Conservation (phyloP, 2,329 filamentous ascomycete genomes). For the Fusarium solani-melongenae region DNA sequence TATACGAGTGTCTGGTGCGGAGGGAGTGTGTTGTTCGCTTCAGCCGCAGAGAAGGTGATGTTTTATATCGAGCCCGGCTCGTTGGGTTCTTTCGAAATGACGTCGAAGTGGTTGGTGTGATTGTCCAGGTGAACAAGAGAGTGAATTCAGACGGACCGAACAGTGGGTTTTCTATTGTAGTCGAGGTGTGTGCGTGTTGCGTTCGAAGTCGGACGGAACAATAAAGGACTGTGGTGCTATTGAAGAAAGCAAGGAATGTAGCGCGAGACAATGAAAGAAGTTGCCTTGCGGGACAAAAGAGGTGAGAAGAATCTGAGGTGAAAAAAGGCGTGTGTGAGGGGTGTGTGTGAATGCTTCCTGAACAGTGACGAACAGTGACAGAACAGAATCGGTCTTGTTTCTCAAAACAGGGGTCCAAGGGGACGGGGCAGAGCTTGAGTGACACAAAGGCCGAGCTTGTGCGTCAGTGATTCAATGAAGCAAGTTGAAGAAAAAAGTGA, state of each 20-base stretch:
- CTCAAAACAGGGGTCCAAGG: constrained; percentile 30
- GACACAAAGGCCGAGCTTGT: constrained; percentile 23
- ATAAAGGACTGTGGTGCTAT: constrained; percentile 36
- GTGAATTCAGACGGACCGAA: constrained; percentile 24
- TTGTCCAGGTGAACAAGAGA: constrained; percentile 34
- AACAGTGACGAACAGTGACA: constrained; percentile 31
- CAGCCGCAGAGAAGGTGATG: constrained; percentile 18
- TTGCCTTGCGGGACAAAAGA: constrained; percentile 12
- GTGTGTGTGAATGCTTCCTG: not conserved
- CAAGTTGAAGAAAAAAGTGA: constrained; percentile 1
- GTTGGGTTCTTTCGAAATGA: not conserved
- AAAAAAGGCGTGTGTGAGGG: constrained; percentile 1
- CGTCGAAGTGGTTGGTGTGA: constrained; percentile 9
- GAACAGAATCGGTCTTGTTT: constrained; percentile 34
- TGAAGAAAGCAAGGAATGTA: constrained; percentile 28
- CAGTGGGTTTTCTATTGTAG: constrained; percentile 26
- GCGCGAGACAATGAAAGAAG: constrained; percentile 19
- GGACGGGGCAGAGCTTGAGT: constrained; percentile 26
- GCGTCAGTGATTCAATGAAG: constrained; percentile 19
- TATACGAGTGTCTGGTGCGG: not conserved
- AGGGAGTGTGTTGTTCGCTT: constrained; percentile 19
- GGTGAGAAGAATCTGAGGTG: constrained; percentile 16
- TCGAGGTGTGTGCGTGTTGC: constrained; percentile 13
- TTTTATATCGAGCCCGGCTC: constrained; percentile 27
- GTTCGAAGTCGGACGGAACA: constrained; percentile 7